Base-by-base conservation (phyloP, 352 stramenopile genomes). In the Phytophthora crassamura region DNA sequence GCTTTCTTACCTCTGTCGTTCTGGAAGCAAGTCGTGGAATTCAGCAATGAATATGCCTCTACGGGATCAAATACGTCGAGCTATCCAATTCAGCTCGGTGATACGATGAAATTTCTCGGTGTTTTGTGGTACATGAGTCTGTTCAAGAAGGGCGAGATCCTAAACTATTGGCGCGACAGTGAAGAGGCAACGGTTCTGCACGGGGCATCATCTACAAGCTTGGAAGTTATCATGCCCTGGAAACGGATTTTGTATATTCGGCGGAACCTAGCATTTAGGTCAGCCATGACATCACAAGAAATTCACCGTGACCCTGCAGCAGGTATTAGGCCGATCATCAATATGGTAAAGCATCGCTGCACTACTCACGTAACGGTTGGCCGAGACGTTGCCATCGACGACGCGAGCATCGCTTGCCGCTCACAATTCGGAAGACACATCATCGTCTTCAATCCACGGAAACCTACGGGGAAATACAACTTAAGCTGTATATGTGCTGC, bases 401-500 rank as follows among this genome's bases (percentile, higher is more conserved):
- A 78, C 43, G 46, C 65, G 12, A 72, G 59, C 6, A 58, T 78
- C 9, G 70, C 70, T 4, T 65, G 48, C 32, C 54, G 58, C 11
- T 78, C 61, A 7, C 63, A 67, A 45, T 74, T 50, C 53, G 64
- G 25, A 18, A 48, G 65, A 4, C 55, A 78, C 40, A 15, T 74
- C 0, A 78, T 78, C 30, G 53, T 74, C 18, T 78, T 53, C 36
- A 78, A 74, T 42, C 33, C 57, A 0, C 39, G 38, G 35, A 74
- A 78, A 41, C 60, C 69, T 9, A 55, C 20, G 22, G 72, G 67
- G 1, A 76, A 76, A 41, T 76, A 69, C 18, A 67, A 79, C 36
- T 76, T 48, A 71, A 71, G 40, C 42, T 76, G 6, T 74, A 76
- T 42, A 43, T 45, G 22, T 62, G 47, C 33, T 74, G 72, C 39